phyloP scores from a whole-genome alignment of 331 rosid species.

The Acacia pycnantha region DNA sequence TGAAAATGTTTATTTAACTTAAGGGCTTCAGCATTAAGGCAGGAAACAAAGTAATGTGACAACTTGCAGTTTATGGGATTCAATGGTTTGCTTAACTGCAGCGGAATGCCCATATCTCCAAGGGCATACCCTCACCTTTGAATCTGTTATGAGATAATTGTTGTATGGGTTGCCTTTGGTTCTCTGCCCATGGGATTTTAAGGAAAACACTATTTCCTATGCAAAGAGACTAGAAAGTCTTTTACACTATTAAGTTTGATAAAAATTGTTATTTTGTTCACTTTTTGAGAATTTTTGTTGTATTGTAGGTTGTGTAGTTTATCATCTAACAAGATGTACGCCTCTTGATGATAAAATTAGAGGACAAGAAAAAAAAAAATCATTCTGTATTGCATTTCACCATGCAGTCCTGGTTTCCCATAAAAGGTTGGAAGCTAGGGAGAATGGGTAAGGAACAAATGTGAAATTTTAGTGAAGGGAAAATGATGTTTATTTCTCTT shows the following conservation, averaged over 20 bases:
- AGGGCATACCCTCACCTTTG: not conserved
- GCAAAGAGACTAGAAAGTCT: not conserved
- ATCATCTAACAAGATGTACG: not conserved
- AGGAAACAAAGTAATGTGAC: not conserved
- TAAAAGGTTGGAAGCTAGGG: not conserved
- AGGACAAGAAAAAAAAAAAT: no score
- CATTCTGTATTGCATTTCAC: not conserved
- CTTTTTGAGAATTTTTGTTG: not conserved
- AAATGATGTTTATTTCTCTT: not conserved
- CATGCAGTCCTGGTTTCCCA: not conserved
- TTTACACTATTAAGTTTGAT: not conserved
- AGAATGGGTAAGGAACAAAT: not conserved
- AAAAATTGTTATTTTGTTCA: not conserved
- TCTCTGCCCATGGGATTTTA: not conserved
- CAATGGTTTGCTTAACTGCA: not conserved
- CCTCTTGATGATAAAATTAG: not conserved
- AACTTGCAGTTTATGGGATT: not conserved
- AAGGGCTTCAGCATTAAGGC: not conserved
- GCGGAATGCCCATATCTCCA: not conserved
- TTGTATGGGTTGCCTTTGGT: not conserved
- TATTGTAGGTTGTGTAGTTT: not conserved
- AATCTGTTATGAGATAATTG: not conserved
- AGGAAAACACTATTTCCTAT: not conserved
- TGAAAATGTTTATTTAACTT: not conserved
- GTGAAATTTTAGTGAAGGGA: not conserved